phyloP scores from a whole-genome alignment of 345 rosid genomes.

The Salix caprea region DNA sequence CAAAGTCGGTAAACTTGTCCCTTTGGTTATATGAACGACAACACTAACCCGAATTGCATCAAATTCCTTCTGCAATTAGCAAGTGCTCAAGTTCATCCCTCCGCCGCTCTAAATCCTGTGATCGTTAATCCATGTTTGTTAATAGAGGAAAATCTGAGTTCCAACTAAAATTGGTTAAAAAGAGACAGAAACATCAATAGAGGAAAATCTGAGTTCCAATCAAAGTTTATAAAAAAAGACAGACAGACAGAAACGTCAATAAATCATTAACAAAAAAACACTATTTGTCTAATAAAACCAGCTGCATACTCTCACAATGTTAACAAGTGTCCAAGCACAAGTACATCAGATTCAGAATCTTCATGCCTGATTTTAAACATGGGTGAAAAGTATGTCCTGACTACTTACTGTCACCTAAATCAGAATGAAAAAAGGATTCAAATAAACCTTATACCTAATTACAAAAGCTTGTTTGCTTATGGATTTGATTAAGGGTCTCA shows the following conservation, averaged over 20 bases:
- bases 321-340: background rate
- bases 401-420: background rate
- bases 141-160: background rate
- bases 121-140: background rate
- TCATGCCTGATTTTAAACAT: background rate
- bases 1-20: background rate
- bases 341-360: background rate
- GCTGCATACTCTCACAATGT: background rate
- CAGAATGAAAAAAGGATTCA: background rate
- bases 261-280: background rate
- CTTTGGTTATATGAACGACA: background rate
- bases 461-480: too few species aligned
- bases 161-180: background rate
- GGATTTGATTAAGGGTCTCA: too few species aligned
- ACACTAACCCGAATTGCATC: slow-evolving; percentile 5
- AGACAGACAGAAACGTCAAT: background rate
- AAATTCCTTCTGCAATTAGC: slow-evolving; percentile 50
- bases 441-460: too few species aligned
- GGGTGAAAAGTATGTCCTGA: background rate
- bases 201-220: background rate
- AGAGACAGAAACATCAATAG: background rate
- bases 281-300: background rate
- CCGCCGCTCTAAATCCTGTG: slow-evolving; percentile 75
- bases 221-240: background rate
- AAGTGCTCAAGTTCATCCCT: slow-evolving; percentile 84